Conservation (phyloP, 2,329 filamentous ascomycete genomes). For the Fusarium irregulare region DNA sequence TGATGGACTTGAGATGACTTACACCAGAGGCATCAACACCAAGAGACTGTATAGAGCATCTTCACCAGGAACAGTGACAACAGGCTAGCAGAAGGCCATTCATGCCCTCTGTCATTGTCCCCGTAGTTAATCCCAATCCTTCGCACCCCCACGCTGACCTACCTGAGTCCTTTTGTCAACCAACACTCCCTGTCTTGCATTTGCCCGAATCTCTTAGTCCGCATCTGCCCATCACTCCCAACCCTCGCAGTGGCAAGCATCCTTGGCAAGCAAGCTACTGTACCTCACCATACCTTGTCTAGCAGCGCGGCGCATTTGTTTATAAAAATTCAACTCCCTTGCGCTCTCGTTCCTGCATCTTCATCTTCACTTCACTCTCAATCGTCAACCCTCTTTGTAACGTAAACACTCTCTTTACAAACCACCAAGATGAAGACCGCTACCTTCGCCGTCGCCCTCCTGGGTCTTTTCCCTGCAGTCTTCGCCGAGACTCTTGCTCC, state of each 20-base stretch:
- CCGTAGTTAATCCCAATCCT: neutral
- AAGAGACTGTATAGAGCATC: neutral
- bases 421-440: constrained; percentile 41
- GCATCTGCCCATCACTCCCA: neutral
- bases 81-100: too few relatives aligned
- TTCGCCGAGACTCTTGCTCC: constrained; percentile 31
- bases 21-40: neutral
- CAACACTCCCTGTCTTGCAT: constrained; percentile 8
- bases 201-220: neutral
- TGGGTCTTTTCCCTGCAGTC: constrained; percentile 39
- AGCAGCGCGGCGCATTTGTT: neutral
- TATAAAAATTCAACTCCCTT: constrained; percentile 6
- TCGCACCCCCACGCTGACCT: constrained; percentile 13
- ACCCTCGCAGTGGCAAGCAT: constrained; percentile 11
- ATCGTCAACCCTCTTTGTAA: neutral
- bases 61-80: neutral
- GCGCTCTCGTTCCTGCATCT: constrained; percentile 20
- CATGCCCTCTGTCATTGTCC: neutral
- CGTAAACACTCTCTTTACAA: constrained; percentile 11
- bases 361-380: constrained; percentile 4
- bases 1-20: neutral
- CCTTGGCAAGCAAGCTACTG: neutral
- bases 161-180: neutral
- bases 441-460: constrained; percentile 37
- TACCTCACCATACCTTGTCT: neutral